Base-by-base conservation (phyloP, 495 filamentous ascomycete species). In the Penicillium verhagenii region DNA sequence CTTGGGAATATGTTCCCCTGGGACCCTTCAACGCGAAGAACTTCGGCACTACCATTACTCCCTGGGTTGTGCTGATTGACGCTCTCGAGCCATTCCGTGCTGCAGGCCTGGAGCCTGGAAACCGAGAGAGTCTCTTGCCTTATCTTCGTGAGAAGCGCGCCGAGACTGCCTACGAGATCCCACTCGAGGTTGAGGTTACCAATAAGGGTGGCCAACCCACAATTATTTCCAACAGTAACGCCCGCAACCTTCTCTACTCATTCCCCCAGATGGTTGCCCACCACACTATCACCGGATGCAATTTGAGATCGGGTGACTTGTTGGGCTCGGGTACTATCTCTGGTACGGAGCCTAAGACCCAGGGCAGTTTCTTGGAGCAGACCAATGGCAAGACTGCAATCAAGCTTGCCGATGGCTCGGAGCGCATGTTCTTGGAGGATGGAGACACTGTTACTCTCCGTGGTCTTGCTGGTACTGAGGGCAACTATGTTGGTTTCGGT, bases 211-310 rank as follows among this genome's bases (percentile, higher is more conserved):
- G 88, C 2, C 76, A 78, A 37, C 80, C 83, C 0, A 87, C 86
- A 2, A 83, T 82, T 1, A 83, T 96, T 49, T 75, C 79, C 2
- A 74, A 71, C 23, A 89, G 85, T 38, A 89, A 79, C 52, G 81
- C 84, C 9, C 79, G 73, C 53, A 83, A 96, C 67, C 81, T 97
- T 24, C 80, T 97, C 19, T 97, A 84, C 79, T 96, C 90, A 0
- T 97, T 96, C 73, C 82, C 89, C 13, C 93, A 97, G 72, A 96
- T 97, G 91, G 77, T 97, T 33, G 86, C 93, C 0, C 93, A 97
- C 66, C 93, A 97, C 66, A 86, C 89, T 6, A 79, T 93, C 42
- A 89, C 86, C 1, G 93, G 93, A 20, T 97, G 93, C 68, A 85
- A 87, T 14, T 67, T 97, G 76, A 81, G 83, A 37, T 78, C 87